Evolutionary conservation across 2,329 filamentous ascomycete genomes (phyloP).

Genomic region (Bipolaris victoriae): DNA sequence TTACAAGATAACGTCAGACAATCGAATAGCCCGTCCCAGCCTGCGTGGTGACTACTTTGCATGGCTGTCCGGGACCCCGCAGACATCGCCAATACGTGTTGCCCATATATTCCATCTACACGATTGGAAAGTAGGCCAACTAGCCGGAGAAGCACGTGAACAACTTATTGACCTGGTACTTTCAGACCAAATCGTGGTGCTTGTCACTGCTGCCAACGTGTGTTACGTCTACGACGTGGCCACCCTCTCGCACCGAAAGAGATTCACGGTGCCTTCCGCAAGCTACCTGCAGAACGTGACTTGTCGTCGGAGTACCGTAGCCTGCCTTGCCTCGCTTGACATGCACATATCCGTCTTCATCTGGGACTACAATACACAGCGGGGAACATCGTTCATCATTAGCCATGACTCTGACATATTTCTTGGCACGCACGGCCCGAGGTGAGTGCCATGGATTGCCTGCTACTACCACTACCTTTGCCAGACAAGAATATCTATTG

Average conservation of each 20-base stretch:
- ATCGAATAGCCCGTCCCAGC: neutral
- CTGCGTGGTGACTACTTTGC: slow-evolving; percentile 12
- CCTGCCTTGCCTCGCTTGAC: slow-evolving; percentile 21
- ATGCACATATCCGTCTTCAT: slow-evolving; percentile 28
- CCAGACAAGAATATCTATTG: no score
- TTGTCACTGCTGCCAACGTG: slow-evolving; percentile 17
- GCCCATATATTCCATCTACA: slow-evolving; percentile 34
- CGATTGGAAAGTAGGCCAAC: slow-evolving; percentile 18
- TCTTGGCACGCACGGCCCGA: neutral
- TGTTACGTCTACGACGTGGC: slow-evolving; percentile 34
- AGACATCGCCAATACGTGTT: neutral
- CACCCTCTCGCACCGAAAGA: slow-evolving; percentile 16
- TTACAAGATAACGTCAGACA: slow-evolving; percentile 1
- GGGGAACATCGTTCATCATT: slow-evolving; percentile 31
- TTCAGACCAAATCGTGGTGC: slow-evolving; percentile 36
- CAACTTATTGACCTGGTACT: slow-evolving; percentile 18
- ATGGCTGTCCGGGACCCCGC: neutral
- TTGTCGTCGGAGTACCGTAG: slow-evolving; percentile 32
- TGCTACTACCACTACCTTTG: neutral
- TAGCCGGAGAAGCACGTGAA: slow-evolving; percentile 32
- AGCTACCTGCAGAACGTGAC: slow-evolving; percentile 11
- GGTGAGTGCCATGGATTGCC: slow-evolving; percentile 3
- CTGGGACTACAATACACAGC: slow-evolving; percentile 38
- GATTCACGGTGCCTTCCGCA: slow-evolving; percentile 27
- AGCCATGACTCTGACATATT: slow-evolving; percentile 2